Evolutionary conservation across 768 basidiomycete species (phyloP), one percentile per base, ranked within the genome.

Genomic region (Mycena olivaceomarginata): DNA sequence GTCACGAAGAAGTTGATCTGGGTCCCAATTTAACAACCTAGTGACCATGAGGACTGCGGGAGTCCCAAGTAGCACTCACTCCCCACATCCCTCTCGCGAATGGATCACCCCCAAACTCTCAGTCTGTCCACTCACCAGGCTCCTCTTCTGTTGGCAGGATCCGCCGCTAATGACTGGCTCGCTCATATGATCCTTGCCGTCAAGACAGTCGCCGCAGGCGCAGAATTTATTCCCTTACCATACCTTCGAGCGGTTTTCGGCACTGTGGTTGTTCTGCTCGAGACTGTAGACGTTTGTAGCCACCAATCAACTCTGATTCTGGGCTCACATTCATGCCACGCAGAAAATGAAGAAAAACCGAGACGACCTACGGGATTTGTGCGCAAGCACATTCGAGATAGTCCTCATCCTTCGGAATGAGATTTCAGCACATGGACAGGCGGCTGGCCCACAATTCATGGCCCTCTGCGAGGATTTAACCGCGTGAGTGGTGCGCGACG

Each of bases 291-390:
- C 12, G 70, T 71, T 11, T 1, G 67, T 68, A 1, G 11, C 12
- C 2, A 25, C 3, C 15, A 31, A 13, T n/a, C 22, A 7, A 40
- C 5, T 37, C 18, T 11, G 18, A 22, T 0, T 2, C 41, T 22
- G 41, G 40, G 43, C 46, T 37, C 39, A 56, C 56, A 31, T 31
- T 31, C 31, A 3, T 18, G 8, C 0, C 1, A 0, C 20, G 1
- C 37, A 71, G 62, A 71, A 71, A 53, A 53, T 64, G n/a, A 64
- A 48, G 45, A 64, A 41, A 40, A 71, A 71, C 25, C 70, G 60
- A 5, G 46, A 71, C 12, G 70, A 63, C 12, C 15, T 71, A 12
- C 18, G 20, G n/a, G 60, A 71, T 2, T 37, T 71, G 18, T 71
- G 60, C 16, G 40, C 22, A 5, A 63, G 46, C 37, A 71, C 25